Evolutionary conservation across 768 basidiomycete genomes (phyloP).

Genomic region (Auricularia auricula-judae): DNA sequence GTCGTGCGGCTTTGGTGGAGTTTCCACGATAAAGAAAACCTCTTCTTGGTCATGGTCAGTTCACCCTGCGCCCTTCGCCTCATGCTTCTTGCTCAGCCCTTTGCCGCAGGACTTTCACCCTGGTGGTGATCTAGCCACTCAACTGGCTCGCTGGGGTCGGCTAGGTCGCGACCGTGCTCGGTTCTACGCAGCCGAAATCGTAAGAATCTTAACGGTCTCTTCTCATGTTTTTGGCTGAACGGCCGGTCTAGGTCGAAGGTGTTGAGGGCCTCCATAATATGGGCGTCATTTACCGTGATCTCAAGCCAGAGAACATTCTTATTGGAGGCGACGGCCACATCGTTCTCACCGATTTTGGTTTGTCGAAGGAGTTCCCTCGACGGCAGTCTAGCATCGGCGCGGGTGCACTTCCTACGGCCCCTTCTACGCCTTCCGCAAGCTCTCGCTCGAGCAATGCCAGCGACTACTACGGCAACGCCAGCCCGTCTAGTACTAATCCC

Average conservation of each 20-base stretch:
- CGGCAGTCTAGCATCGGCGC: constrained; percentile 20
- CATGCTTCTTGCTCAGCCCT: not conserved
- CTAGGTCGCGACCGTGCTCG: constrained; percentile 88
- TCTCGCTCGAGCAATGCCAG: not conserved
- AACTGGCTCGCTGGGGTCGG: constrained; percentile 91
- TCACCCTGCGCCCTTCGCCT: constrained; percentile 5
- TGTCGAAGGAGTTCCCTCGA: constrained; percentile 83
- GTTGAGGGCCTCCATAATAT: constrained; percentile 88
- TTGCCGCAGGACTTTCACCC: constrained; percentile 74
- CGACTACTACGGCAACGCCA: constrained; percentile 34
- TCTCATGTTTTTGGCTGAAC: not conserved
- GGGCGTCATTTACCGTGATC: constrained; percentile 94
- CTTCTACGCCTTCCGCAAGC: constrained; percentile 36
- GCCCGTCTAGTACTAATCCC: constrained; percentile 20
- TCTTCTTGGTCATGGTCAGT: constrained; percentile 89
- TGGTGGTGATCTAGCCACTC: constrained; percentile 94
- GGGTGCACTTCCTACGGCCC: constrained; percentile 26
- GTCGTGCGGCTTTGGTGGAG: constrained; percentile 95
- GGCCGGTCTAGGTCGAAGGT: constrained; percentile 49
- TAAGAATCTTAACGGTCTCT: constrained; percentile 1
- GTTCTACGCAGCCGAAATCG: constrained; percentile 96
- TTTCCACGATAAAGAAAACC: constrained; percentile 95
- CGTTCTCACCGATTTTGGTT: constrained; percentile 93
- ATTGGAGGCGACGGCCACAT: constrained; percentile 93
- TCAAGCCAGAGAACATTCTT: constrained; percentile 95